phyloP scores from a whole-genome alignment of 2,329 filamentous ascomycete genomes.

The Fusarium tjaetaba region DNA sequence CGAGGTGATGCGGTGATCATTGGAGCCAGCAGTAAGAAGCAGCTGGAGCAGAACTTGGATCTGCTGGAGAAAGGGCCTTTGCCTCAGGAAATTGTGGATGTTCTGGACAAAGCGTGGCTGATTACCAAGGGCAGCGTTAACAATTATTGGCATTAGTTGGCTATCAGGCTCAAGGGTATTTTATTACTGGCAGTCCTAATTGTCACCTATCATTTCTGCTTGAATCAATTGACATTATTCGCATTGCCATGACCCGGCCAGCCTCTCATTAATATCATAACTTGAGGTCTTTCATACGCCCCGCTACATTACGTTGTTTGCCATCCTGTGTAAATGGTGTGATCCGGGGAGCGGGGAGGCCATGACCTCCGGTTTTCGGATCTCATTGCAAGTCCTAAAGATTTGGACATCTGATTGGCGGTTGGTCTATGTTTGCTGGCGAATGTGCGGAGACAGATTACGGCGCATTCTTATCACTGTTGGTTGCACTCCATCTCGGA shows the following conservation, averaged over 20 bases:
- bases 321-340: not conserved
- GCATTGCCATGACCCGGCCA: no score
- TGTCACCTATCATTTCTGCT: no score
- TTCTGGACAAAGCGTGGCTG: not conserved
- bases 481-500: not conserved
- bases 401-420: not conserved
- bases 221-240: no score
- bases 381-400: not conserved
- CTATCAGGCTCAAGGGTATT: no score
- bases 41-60: slow-evolving; percentile 57
- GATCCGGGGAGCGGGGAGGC: not conserved
- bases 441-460: not conserved
- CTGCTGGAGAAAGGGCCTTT: slow-evolving; percentile 68
- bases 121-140: not conserved
- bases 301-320: not conserved
- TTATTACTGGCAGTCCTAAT: not conserved
- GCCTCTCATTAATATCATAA: not conserved
- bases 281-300: not conserved
- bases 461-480: not conserved
- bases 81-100: slow-evolving; percentile 76
- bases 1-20: slow-evolving; percentile 60
- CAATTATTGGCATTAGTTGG: not conserved
- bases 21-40: slow-evolving; percentile 59
- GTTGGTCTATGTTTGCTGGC: not conserved
- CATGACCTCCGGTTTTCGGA: not conserved